phyloP scores from a whole-genome alignment of 768 basidiomycete species.

The Gloeopeniophorella convolvens region DNA sequence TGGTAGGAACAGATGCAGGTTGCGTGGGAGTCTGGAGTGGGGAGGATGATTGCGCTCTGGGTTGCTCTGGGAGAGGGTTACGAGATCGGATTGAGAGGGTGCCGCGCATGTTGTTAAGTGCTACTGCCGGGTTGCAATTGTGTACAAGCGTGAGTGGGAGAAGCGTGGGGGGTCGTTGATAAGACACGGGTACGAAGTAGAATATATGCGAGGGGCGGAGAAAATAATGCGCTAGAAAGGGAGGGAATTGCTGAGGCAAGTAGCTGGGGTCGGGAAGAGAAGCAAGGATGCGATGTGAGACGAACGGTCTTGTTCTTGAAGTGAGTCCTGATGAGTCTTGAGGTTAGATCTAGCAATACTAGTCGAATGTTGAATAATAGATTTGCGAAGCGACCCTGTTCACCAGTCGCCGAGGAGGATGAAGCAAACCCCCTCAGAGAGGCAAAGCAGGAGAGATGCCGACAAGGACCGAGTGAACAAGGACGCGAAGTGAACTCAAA shows the following conservation, averaged over 20 bases:
- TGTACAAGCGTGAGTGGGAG: constrained; percentile 1
- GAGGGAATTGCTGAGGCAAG: not conserved
- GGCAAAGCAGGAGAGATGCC: not conserved
- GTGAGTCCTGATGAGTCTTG: too few species aligned
- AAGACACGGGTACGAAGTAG: not conserved
- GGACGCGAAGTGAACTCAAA: not conserved
- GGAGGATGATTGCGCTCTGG: constrained; percentile 26
- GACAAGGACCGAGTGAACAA: not conserved
- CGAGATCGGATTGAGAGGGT: constrained; percentile 13
- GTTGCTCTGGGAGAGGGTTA: constrained; percentile 12
- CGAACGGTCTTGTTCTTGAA: too few species aligned
- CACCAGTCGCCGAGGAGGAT: not conserved
- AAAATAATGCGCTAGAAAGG: not conserved
- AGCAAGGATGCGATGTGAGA: too few species aligned
- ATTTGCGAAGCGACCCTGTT: too few species aligned
- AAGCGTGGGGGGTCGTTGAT: constrained; percentile 14
- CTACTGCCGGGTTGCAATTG: constrained; percentile 1
- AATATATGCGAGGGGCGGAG: not conserved
- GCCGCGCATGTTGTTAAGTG: constrained; percentile 6
- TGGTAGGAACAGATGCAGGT: constrained; percentile 43
- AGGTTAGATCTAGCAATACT: too few species aligned
- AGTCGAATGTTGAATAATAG: too few species aligned
- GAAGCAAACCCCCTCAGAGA: not conserved
- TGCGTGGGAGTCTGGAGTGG: constrained; percentile 27
- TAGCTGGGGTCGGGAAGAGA: not conserved